Percentiles rank a stretch among this genome's conserved stretches.
These are phyloP conservation scores for Meredithiella fracta DNA, from an alignment of 2,329 filamentous ascomycete genomes.

Conservation along the genomic window DNA sequence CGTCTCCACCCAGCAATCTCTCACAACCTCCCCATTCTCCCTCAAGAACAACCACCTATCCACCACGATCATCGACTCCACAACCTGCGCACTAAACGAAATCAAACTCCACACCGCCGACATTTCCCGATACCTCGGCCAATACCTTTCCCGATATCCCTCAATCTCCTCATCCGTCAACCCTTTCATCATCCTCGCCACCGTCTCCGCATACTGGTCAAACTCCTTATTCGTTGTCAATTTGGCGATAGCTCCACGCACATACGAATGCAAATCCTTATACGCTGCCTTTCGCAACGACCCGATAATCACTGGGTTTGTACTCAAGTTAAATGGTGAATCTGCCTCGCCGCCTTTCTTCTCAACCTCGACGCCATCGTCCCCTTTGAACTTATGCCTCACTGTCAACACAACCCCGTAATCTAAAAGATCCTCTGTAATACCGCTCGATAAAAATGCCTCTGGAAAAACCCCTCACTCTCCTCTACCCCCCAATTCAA, in stretches of 20 bases:
- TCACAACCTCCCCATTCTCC: slow-evolving; percentile 56
- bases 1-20: slow-evolving; percentile 74
- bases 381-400: slow-evolving; percentile 21
- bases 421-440: slow-evolving; percentile 89
- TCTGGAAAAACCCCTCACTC: slow-evolving; percentile 74
- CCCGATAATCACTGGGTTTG: slow-evolving; percentile 72
- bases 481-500: slow-evolving; percentile 75
- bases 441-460: slow-evolving; percentile 83
- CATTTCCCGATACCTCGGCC: slow-evolving; percentile 57
- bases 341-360: slow-evolving; percentile 19
- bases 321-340: slow-evolving; percentile 39
- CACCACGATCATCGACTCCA: slow-evolving; percentile 77
- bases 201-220: slow-evolving; percentile 40
- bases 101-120: slow-evolving; percentile 86
- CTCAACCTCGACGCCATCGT: slow-evolving; percentile 15
- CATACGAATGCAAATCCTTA: slow-evolving; percentile 55
- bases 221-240: slow-evolving; percentile 43
- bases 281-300: slow-evolving; percentile 71
- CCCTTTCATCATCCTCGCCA: slow-evolving; percentile 46
- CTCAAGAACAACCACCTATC: slow-evolving; percentile 78
- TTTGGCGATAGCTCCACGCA: slow-evolving; percentile 66
- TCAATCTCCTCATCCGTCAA: slow-evolving; percentile 63
- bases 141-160: slow-evolving; percentile 50
- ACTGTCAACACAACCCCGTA: slow-evolving; percentile 54
- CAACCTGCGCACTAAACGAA: slow-evolving; percentile 81